These are phyloP conservation scores for Aspergillus ellipticus DNA, from an alignment of 495 filamentous ascomycete species.

Conservation along the genomic window DNA sequence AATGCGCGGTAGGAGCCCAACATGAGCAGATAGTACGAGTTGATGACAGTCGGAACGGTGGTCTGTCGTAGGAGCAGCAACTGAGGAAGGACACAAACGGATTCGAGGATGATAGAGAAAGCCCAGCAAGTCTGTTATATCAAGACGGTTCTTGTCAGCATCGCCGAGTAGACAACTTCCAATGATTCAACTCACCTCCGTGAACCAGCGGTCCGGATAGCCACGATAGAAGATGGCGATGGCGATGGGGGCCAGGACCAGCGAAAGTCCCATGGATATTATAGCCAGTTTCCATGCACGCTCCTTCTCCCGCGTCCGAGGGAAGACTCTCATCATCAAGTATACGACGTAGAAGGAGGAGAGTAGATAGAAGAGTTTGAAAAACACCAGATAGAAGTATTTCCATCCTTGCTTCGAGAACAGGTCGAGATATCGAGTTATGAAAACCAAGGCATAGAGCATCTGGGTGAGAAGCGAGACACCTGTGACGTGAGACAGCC, in stretches of 20 bases:
- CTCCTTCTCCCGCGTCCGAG: constrained; percentile 85
- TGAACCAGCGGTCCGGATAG: constrained; percentile 41
- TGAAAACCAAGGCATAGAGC: constrained; percentile 83
- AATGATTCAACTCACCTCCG: constrained; percentile 46
- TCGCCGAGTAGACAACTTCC: neutral
- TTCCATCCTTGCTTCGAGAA: constrained; percentile 45
- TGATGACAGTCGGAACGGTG: constrained; percentile 91
- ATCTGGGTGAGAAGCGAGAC: constrained; percentile 92
- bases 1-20: constrained; percentile 86
- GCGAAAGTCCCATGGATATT: constrained; percentile 55
- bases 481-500: constrained; percentile 42
- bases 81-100: constrained; percentile 85
- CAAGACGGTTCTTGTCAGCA: constrained; percentile 10
- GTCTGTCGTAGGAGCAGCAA: constrained; percentile 90
- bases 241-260: constrained; percentile 61
- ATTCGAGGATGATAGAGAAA: constrained; percentile 89
- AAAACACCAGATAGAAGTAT: constrained; percentile 65
- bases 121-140: constrained; percentile 63
- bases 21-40: constrained; percentile 86
- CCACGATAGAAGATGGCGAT: constrained; percentile 55
- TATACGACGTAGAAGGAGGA: constrained; percentile 84
- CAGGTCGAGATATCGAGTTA: constrained; percentile 82
- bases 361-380: constrained; percentile 81
- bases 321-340: constrained; percentile 81
- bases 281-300: constrained; percentile 83